Percentiles rank a stretch among this genome's conserved stretches.
phyloP scores from a whole-genome alignment of 352 stramenopile genomes.

The Globisporangium mamillatum region DNA sequence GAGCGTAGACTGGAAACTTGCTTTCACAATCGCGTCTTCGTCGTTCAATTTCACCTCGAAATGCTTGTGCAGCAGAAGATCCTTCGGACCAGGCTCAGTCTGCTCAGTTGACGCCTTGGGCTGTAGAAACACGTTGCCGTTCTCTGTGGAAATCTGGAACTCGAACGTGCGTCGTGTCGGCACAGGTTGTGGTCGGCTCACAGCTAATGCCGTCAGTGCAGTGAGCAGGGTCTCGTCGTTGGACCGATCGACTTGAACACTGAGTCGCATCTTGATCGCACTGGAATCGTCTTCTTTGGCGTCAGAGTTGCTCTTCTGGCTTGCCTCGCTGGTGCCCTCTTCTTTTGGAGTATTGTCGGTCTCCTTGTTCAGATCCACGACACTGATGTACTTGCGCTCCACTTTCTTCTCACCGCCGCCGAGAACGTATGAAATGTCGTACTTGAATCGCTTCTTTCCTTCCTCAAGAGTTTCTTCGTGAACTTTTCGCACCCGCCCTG shows the following conservation, averaged over 20 bases:
- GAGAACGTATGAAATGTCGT: constrained; percentile 73
- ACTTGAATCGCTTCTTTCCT: constrained; percentile 48
- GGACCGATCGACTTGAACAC: constrained; percentile 22
- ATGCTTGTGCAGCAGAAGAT: constrained; percentile 55
- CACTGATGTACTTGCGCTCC: constrained; percentile 76
- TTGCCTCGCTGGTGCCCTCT: constrained; percentile 6
- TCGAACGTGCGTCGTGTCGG: constrained; percentile 30
- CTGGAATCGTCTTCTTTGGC: constrained; percentile 17
- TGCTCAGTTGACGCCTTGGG: constrained; percentile 18
- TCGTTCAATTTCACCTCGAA: constrained; percentile 47
- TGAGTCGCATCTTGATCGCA: constrained; percentile 24
- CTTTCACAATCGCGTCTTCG: constrained; percentile 34
- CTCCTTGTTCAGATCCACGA: constrained; percentile 46
- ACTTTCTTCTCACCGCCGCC: constrained; percentile 76
- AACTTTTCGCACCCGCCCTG: constrained; percentile 61
- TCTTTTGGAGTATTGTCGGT: constrained; percentile 21
- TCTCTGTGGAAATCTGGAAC: constrained; percentile 41
- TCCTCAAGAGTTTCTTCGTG: constrained; percentile 37
- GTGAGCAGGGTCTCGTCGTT: constrained; percentile 20
- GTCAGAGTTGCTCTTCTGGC: constrained; percentile 6
- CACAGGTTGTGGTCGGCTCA: constrained; percentile 4
- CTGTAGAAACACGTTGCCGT: constrained; percentile 39
- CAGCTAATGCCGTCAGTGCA: constrained; percentile 1
- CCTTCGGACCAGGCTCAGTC: constrained; percentile 16
- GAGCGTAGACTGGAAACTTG: constrained; percentile 36